These are phyloP conservation scores for Prunus armeniaca DNA, from an alignment of 306 rosid species.

Conservation along the genomic window DNA sequence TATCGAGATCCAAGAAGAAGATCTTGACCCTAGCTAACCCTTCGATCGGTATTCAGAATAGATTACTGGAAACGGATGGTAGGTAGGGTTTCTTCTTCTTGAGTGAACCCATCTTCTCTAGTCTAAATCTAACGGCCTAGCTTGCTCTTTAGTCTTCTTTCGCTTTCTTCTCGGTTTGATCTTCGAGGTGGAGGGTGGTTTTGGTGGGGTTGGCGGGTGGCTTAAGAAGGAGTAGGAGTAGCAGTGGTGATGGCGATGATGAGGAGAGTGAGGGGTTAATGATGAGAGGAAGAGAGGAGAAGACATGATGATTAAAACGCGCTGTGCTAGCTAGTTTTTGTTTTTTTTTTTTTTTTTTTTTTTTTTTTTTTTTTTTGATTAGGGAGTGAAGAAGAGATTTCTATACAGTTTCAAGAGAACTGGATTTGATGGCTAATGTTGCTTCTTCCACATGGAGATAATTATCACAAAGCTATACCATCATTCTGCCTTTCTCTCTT, in stretches of 20 bases:
- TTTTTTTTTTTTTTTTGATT: slow-evolving; percentile 33
- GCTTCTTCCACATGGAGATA: slow-evolving; percentile 9
- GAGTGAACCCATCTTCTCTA: slow-evolving; percentile 40
- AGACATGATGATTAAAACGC: slow-evolving; percentile 66
- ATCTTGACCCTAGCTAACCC: slow-evolving; percentile 23
- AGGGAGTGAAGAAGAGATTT: slow-evolving; percentile 29
- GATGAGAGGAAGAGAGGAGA: slow-evolving; percentile 51
- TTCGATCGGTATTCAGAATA: background rate
- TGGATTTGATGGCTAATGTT: background rate
- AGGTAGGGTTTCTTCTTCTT: slow-evolving; percentile 82
- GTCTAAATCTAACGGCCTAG: slow-evolving; percentile 36
- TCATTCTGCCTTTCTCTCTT: slow-evolving; percentile 22
- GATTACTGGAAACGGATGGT: background rate
- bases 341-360: slow-evolving; percentile 10
- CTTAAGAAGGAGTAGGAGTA: slow-evolving; percentile 17
- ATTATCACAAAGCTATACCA: slow-evolving; percentile 27
- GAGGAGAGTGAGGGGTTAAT: slow-evolving; percentile 63
- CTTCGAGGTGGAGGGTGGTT: slow-evolving; percentile 24
- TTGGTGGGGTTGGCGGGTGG: slow-evolving; percentile 53
- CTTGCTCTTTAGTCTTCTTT: slow-evolving; percentile 19
- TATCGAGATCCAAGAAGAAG: slow-evolving; percentile 28
- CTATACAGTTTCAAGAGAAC: background rate
- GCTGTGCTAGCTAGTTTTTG: slow-evolving; percentile 16
- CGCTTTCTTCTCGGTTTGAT: slow-evolving; percentile 36
- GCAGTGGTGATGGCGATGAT: slow-evolving; percentile 50